Percentiles rank a stretch among this genome's conserved stretches.
Evolutionary conservation across 768 basidiomycete species (phyloP).

Genomic region (Chlorophyllum brunneum): DNA sequence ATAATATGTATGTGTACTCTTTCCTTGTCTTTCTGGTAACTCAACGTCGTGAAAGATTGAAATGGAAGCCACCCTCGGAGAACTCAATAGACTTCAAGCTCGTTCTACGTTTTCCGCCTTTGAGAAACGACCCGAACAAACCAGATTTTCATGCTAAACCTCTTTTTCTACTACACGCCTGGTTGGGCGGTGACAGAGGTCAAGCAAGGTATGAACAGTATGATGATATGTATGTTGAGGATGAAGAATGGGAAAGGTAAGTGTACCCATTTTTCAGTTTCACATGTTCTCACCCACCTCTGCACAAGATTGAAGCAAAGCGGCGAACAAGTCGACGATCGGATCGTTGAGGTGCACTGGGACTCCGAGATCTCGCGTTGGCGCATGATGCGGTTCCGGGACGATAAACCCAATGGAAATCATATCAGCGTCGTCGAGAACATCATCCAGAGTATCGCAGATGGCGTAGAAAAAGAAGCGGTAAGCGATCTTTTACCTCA

Average conservation of each 20-base stretch:
- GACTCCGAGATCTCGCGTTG: constrained; percentile 61
- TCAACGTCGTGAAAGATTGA: constrained; percentile 54
- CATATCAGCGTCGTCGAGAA: constrained; percentile 80
- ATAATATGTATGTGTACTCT: constrained; percentile 66
- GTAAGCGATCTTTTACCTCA: constrained; percentile 43
- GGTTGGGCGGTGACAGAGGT: constrained; percentile 65
- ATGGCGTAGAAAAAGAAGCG: constrained; percentile 87
- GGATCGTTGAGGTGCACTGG: constrained; percentile 95
- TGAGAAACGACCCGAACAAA: constrained; percentile 40
- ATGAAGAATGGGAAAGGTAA: constrained; percentile 92
- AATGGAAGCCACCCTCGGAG: constrained; percentile 98
- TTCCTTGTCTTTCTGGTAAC: not conserved
- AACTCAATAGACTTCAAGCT: constrained; percentile 99
- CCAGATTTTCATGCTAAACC: constrained; percentile 88
- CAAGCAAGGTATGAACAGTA: constrained; percentile 71
- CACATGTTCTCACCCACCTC: not conserved
- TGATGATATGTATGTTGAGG: constrained; percentile 80
- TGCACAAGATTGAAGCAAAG: constrained; percentile 69
- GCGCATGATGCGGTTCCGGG: constrained; percentile 90
- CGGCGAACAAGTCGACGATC: constrained; percentile 88
- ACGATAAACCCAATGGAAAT: constrained; percentile 94
- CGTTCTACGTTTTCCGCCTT: constrained; percentile 86
- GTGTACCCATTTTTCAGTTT: constrained; percentile 32
- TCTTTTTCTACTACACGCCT: constrained; percentile 77
- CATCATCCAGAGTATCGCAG: constrained; percentile 86